Evolutionary conservation across 2,329 filamentous ascomycete species (phyloP).

Genomic region (Ophiostoma quercus): DNA sequence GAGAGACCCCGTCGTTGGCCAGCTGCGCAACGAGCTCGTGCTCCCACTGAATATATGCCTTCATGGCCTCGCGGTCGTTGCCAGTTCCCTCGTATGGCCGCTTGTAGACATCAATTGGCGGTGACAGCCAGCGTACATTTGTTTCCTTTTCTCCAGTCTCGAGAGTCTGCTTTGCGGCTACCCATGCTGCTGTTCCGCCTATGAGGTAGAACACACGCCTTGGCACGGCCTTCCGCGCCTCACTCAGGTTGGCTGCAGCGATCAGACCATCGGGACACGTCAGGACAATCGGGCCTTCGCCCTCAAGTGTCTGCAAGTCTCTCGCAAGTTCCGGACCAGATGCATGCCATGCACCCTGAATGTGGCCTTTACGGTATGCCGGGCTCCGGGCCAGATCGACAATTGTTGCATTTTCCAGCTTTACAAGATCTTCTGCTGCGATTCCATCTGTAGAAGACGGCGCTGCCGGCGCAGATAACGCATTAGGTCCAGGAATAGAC

Average conservation of each 20-base stretch:
- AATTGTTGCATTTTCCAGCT: background rate
- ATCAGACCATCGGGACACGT: slow-evolving; percentile 19
- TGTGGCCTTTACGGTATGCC: slow-evolving; percentile 18
- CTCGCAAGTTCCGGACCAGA: slow-evolving; percentile 18
- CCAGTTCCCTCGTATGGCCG: slow-evolving; percentile 21
- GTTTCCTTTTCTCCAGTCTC: background rate
- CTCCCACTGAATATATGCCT: slow-evolving; percentile 22
- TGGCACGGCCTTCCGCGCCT: slow-evolving; percentile 14
- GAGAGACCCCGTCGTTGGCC: slow-evolving; percentile 20
- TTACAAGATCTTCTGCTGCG: background rate
- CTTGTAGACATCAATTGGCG: slow-evolving; percentile 20
- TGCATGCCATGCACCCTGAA: slow-evolving; percentile 19
- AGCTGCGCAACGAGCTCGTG: slow-evolving; percentile 22
- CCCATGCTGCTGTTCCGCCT: background rate
- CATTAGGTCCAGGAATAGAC: background rate
- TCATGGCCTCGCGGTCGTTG: slow-evolving; percentile 21
- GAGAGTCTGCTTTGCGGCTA: background rate
- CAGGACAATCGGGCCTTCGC: slow-evolving; percentile 11
- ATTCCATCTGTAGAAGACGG: background rate
- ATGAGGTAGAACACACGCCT: background rate
- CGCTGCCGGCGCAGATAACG: background rate
- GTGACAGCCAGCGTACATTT: slow-evolving; percentile 14
- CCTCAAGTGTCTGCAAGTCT: slow-evolving; percentile 8
- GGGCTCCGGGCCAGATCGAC: slow-evolving; percentile 22
- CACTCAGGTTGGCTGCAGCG: background rate